A percentile compares a stretch with the other conserved stretches of the same genome.
These are phyloP conservation scores for Amphicarpaea edgeworthii DNA, from an alignment of 306 rosid species.

Conservation along the genomic window DNA sequence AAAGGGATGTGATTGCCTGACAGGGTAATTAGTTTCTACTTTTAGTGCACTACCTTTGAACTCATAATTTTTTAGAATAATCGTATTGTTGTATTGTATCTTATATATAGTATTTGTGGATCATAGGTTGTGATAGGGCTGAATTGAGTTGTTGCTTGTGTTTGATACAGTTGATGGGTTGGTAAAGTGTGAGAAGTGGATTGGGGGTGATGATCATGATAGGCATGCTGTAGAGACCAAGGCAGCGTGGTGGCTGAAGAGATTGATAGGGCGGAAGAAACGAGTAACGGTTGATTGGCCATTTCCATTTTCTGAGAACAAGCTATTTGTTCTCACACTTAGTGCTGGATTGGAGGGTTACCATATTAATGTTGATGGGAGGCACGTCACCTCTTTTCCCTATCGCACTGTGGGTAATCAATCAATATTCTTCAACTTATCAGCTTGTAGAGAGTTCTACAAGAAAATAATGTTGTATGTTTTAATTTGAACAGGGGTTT, in stretches of 20 bases:
- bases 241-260: slow-evolving; percentile 85
- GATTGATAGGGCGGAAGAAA: slow-evolving; percentile 83
- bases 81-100: not conserved
- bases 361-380: slow-evolving; percentile 91
- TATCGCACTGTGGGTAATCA: slow-evolving; percentile 86
- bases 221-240: slow-evolving; percentile 64
- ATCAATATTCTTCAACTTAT: slow-evolving; percentile 31
- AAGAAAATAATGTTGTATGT: slow-evolving; percentile 32
- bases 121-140: slow-evolving; percentile 1
- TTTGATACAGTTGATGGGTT: slow-evolving; percentile 83
- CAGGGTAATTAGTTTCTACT: no score
- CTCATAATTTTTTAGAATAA: no score
- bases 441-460: slow-evolving; percentile 25
- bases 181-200: slow-evolving; percentile 98
- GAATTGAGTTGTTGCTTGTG: slow-evolving; percentile 48
- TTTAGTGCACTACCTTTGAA: no score
- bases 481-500: slow-evolving; percentile 71
- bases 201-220: slow-evolving; percentile 68
- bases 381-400: slow-evolving; percentile 89
- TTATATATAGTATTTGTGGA: not conserved
- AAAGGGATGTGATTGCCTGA: no score
- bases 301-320: slow-evolving; percentile 79
- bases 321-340: slow-evolving; percentile 86
- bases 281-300: slow-evolving; percentile 88
- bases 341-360: slow-evolving; percentile 97